Base-by-base conservation (phyloP, 345 rosid species). In the Camelina sativa region DNA sequence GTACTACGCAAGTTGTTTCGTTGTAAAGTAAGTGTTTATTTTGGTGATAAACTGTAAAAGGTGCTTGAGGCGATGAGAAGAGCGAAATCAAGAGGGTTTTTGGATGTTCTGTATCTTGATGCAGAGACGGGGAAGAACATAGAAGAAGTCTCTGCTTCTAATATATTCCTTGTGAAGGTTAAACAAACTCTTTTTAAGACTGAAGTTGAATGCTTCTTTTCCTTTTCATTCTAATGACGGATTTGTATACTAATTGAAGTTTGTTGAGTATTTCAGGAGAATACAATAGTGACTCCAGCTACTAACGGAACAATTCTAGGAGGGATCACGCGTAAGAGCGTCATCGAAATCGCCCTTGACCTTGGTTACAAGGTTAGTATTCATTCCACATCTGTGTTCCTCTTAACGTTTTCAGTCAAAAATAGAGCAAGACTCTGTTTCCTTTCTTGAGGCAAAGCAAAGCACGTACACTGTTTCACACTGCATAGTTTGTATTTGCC, bases 101-200 rank as follows among this genome's bases (percentile, higher is more conserved):
- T 93, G 9, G 97, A 93, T 77, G 94, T 89, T 41, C 38, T 93
- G 74, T 94, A 87, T 76, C 95, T 94, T n/a, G 98, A 91, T 71
- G 84, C 96, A 0, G 83, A 81, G 30, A 78, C 80, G 41, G 82
- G 78, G 71, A 87, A 86, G 67, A 65, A 88, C 57, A 11, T 94
- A 51, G 97, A 94, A 82, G 98, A 94, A 74, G 96, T 87, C 13
- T 91, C 98, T 73, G 82, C 96, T 67, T 84, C 95, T 73, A 93
- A 91, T 74, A 84, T 94, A 58, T 94, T 94, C 75, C 46, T 90
- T 28, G 88, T 86, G 6, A 94, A 91, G 96, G 98, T 88, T 25
- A 12, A 20, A 4, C 16, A 55, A 5, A 54, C 3, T 65, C 9
- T 22, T 2, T 20, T 40, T 4, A 22, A 40, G 55, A 34, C n/a